Conservation (phyloP, 108 stramenopile genomes). For the Nitzschia palea region DNA sequence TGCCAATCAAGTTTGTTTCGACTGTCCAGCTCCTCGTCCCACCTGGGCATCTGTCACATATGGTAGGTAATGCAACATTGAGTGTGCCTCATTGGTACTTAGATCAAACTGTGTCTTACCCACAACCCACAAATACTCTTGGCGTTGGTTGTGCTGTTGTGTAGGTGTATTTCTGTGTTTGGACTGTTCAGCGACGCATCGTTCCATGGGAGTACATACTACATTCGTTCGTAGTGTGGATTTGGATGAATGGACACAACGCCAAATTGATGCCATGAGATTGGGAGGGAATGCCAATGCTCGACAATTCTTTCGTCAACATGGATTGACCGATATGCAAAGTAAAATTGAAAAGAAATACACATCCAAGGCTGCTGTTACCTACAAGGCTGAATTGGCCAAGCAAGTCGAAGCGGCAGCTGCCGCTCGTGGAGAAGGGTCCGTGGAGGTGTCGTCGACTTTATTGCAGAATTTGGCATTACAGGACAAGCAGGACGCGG, state of each 20-base stretch:
- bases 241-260: constrained; percentile 93
- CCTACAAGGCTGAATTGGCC: constrained; percentile 71
- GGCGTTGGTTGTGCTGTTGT: too few relatives aligned
- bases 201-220: constrained; percentile 88
- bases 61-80: constrained; percentile 41
- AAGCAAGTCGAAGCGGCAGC: constrained; percentile 65
- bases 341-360: constrained; percentile 90
- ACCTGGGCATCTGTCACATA: constrained; percentile 95
- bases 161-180: constrained; percentile 89
- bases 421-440: constrained; percentile 64
- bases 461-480: constrained; percentile 68
- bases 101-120: background rate
- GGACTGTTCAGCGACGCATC: constrained; percentile 91
- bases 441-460: constrained; percentile 21
- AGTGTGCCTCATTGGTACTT: background rate
- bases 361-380: constrained; percentile 71
- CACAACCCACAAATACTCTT: too few relatives aligned
- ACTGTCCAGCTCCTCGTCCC: constrained; percentile 91
- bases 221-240: constrained; percentile 90
- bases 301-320: constrained; percentile 76
- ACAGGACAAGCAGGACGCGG: constrained; percentile 47
- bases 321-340: constrained; percentile 79
- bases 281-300: constrained; percentile 90
- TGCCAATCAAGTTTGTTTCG: constrained; percentile 87
- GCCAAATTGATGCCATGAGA: constrained; percentile 91